Evolutionary conservation across 2,329 filamentous ascomycete species (phyloP).

Genomic region (Pyricularia sp.): DNA sequence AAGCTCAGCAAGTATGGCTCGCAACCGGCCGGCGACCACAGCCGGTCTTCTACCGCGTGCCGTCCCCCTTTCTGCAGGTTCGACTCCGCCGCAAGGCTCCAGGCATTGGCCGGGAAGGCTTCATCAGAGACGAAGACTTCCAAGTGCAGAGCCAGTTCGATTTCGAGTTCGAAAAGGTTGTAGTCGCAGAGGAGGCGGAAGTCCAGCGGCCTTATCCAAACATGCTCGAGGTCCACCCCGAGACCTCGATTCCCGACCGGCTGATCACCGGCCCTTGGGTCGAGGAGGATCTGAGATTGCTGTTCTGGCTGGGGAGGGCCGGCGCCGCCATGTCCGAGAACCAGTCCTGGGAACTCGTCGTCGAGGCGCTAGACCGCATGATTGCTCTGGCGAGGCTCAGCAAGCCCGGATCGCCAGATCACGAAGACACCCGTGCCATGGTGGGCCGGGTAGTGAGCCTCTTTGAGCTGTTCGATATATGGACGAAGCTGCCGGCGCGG

Average conservation of each 20-base stretch:
- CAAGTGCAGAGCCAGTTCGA: slow-evolving; percentile 1
- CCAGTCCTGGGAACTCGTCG: slow-evolving; percentile 15
- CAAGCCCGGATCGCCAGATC: too few relatives aligned
- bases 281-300: slow-evolving; percentile 10
- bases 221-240: slow-evolving; percentile 14
- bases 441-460: background rate
- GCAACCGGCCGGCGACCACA: background rate
- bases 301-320: slow-evolving; percentile 17
- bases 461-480: slow-evolving; percentile 1
- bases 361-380: slow-evolving; percentile 1
- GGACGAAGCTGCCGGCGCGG: background rate
- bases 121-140: background rate
- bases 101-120: background rate
- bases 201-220: background rate
- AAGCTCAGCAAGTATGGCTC: slow-evolving; percentile 10
- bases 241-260: slow-evolving; percentile 12
- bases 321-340: slow-evolving; percentile 10
- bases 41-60: background rate
- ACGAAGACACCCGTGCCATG: background rate
- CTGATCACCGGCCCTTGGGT: slow-evolving; percentile 14
- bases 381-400: background rate
- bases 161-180: background rate
- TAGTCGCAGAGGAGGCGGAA: background rate
- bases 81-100: background rate
- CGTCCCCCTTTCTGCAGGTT: background rate